Conservation (phyloP, 148 eudicot genomes). For the Simmondsia chinensis region DNA sequence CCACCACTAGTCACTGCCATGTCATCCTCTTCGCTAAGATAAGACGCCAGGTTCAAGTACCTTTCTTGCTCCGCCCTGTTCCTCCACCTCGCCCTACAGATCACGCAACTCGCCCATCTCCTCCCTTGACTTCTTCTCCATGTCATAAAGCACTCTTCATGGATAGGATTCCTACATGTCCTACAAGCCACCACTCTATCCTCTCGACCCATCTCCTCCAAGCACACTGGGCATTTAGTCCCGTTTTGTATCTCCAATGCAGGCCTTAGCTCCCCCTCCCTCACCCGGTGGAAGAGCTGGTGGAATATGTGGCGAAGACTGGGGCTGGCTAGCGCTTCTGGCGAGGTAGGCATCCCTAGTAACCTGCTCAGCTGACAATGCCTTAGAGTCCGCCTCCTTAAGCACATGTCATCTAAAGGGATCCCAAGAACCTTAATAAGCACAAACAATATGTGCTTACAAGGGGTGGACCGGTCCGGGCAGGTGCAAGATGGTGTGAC, state of each 20-base stretch:
- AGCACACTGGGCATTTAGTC: conserved; percentile 61
- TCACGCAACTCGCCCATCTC: conserved; percentile 61
- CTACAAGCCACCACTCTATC: conserved; percentile 59
- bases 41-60: conserved; percentile 67
- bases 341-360: conserved; percentile 27
- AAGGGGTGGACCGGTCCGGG: conserved; percentile 75
- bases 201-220: conserved; percentile 56
- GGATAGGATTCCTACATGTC: conserved; percentile 63
- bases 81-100: conserved; percentile 81
- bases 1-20: conserved; percentile 10
- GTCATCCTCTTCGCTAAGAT: conserved; percentile 29
- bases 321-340: conserved; percentile 34
- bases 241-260: conserved; percentile 35
- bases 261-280: conserved; percentile 6
- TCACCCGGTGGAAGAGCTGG: conserved; percentile 25
- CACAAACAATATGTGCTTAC: conserved; percentile 75
- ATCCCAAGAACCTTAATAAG: conserved; percentile 31
- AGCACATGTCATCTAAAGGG: conserved; percentile 41
- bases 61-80: conserved; percentile 28
- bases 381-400: conserved; percentile 43
- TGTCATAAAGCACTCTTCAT: conserved; percentile 60
- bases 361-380: conserved; percentile 58
- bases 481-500: conserved; percentile 54
- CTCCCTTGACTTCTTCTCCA: conserved; percentile 72
- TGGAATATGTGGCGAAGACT: conserved; percentile 51